Conservation (phyloP, 192 early-diverging fungal genomes). For the Coemansia sp. region DNA sequence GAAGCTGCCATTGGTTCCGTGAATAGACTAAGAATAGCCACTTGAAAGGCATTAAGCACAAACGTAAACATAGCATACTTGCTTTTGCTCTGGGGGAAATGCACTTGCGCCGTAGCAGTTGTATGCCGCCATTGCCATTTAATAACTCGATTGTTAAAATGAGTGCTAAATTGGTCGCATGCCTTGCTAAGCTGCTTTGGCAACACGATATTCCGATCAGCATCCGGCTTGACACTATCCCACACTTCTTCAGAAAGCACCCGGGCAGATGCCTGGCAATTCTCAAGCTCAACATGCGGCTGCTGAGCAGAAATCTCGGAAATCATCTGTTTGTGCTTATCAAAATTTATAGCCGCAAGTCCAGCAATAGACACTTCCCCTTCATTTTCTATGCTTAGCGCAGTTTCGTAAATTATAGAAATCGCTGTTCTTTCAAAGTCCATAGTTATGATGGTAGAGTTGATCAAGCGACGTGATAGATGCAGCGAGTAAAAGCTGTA, state of each 20-base stretch:
- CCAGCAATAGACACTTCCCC: background rate
- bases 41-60: slow-evolving; percentile 80
- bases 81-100: slow-evolving; percentile 9
- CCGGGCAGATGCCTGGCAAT: too few species aligned
- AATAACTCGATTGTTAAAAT: background rate
- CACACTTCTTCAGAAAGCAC: background rate
- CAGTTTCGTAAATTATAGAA: slow-evolving; percentile 1
- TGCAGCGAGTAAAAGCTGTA: background rate
- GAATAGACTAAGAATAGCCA: slow-evolving; percentile 85
- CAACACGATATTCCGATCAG: background rate
- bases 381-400: background rate
- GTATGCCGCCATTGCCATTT: slow-evolving; percentile 7
- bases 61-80: slow-evolving; percentile 53
- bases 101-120: slow-evolving; percentile 1
- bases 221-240: background rate
- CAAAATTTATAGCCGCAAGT: background rate
- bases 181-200: background rate
- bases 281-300: too few species aligned
- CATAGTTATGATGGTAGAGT: background rate
- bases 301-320: background rate
- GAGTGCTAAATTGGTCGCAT: background rate
- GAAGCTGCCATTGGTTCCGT: slow-evolving; percentile 41
- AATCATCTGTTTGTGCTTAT: background rate
- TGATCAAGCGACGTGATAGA: background rate
- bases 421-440: background rate